Percentiles rank a stretch among this genome's conserved stretches.
Evolutionary conservation across 2,329 filamentous ascomycete genomes (phyloP).

Genomic region (Ophiocordyceps camponoti-leonardi): DNA sequence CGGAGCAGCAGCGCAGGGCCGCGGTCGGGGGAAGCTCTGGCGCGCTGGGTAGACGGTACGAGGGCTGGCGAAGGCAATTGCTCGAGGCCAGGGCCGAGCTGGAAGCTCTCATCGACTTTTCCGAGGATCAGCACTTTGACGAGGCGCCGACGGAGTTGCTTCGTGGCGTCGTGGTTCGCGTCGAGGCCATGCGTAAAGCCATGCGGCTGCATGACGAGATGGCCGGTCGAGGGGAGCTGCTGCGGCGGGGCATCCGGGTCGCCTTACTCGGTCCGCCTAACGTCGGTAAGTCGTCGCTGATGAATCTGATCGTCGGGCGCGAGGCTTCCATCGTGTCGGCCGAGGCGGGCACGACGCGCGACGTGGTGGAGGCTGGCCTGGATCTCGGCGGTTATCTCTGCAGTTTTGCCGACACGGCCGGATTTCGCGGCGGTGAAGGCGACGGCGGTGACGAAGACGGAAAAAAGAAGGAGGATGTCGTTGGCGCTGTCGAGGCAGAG

Average conservation of each 20-base stretch:
- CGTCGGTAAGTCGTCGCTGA: slow-evolving; percentile 81
- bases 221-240: slow-evolving; percentile 64
- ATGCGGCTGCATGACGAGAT: slow-evolving; percentile 59
- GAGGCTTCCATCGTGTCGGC: slow-evolving; percentile 91
- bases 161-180: slow-evolving; percentile 47
- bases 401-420: slow-evolving; percentile 90
- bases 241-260: slow-evolving; percentile 71
- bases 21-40: slow-evolving; percentile 66
- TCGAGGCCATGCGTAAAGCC: slow-evolving; percentile 40
- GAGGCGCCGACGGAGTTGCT: slow-evolving; percentile 63
- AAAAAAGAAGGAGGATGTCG: background rate
- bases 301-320: slow-evolving; percentile 77
- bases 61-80: slow-evolving; percentile 61
- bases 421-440: slow-evolving; percentile 40
- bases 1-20: slow-evolving; percentile 80
- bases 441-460: no score
- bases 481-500: slow-evolving; percentile 70
- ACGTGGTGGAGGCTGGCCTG: slow-evolving; percentile 81
- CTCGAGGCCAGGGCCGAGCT: slow-evolving; percentile 75
- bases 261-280: slow-evolving; percentile 85
- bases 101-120: slow-evolving; percentile 92
- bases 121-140: slow-evolving; percentile 94
- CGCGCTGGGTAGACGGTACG: slow-evolving; percentile 57
- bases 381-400: slow-evolving; percentile 84
- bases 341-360: slow-evolving; percentile 84